These are phyloP conservation scores for Leishmania tropica DNA, from an alignment of 208 protist species.

Conservation along the genomic window DNA sequence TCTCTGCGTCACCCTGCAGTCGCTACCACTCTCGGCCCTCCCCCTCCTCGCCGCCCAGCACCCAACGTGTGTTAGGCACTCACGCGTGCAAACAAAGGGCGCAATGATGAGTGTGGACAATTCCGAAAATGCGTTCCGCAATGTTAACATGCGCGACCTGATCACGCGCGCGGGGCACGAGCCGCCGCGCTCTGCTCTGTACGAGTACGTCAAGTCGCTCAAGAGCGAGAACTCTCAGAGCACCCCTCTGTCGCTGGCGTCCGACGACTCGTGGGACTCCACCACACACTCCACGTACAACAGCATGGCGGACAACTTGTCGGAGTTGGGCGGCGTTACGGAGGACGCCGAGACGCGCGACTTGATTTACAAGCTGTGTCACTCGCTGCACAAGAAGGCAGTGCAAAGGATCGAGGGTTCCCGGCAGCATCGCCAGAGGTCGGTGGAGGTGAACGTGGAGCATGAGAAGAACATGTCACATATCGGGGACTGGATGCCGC, in stretches of 20 bases:
- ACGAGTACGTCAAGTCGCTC: conserved; percentile 50
- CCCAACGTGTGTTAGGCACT: not conserved
- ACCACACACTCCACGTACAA: conserved; percentile 37
- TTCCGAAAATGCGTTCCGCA: conserved; percentile 10
- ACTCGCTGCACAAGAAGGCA: conserved; percentile 75
- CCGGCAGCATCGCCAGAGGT: conserved; percentile 26
- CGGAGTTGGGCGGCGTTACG: conserved; percentile 11
- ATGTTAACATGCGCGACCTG: conserved; percentile 31
- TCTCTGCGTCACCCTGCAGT: not conserved
- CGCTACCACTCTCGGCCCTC: not conserved
- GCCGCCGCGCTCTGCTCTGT: conserved; percentile 39
- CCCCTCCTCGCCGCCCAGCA: not conserved
- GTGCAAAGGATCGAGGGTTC: conserved; percentile 42
- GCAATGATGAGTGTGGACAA: conserved; percentile 4
- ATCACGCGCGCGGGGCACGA: conserved; percentile 24
- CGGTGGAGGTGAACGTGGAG: conserved; percentile 32
- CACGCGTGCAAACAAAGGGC: not conserved
- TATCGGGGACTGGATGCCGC: conserved; percentile 78
- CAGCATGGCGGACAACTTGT: conserved; percentile 29
- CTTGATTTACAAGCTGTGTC: conserved; percentile 76
- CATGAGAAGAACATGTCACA: conserved; percentile 79
- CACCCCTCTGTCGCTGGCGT: conserved; percentile 37
- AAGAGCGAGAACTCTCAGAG: conserved; percentile 9
- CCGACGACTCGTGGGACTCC: conserved; percentile 65
- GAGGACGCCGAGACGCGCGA: conserved; percentile 49